Percentiles rank a stretch among this genome's conserved stretches.
These are phyloP conservation scores for Colletotrichum tabaci DNA, from an alignment of 2,329 filamentous ascomycete species.

Conservation along the genomic window DNA sequence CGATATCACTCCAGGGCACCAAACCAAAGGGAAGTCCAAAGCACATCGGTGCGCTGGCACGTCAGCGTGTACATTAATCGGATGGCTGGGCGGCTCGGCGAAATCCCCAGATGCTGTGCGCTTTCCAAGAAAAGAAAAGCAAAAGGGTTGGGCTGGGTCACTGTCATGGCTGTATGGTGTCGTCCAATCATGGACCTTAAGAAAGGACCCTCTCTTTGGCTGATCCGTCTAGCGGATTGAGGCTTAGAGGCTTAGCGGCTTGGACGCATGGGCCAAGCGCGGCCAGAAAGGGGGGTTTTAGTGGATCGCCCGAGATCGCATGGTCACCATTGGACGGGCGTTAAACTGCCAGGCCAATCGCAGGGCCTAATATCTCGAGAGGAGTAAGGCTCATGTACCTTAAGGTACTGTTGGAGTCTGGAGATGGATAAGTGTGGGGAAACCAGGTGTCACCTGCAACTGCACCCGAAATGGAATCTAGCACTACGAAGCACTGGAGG, in stretches of 20 bases:
- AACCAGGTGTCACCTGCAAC: constrained; percentile 6
- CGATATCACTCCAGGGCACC: background rate
- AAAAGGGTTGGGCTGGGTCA: constrained; percentile 14
- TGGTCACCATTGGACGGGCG: constrained; percentile 23
- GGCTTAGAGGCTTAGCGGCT: constrained; percentile 42
- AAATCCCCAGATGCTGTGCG: background rate
- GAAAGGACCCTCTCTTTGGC: constrained; percentile 1
- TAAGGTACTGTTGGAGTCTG: background rate
- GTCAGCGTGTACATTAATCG: background rate
- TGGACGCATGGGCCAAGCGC: constrained; percentile 28
- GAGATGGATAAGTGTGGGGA: constrained; percentile 29
- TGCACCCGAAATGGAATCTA: background rate
- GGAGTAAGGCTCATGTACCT: background rate
- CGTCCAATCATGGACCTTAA: background rate
- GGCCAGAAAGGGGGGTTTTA: constrained; percentile 1
- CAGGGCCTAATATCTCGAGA: background rate
- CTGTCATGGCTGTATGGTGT: constrained; percentile 1
- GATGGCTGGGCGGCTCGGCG: constrained; percentile 6
- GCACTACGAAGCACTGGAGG: too few species aligned
- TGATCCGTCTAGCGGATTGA: constrained; percentile 36
- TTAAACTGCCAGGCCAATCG: constrained; percentile 9
- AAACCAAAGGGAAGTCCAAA: background rate
- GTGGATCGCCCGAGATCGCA: constrained; percentile 14
- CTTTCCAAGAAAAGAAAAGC: background rate
- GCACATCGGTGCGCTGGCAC: background rate